Conservation (phyloP, 805 yeast species). For the Candida boleticola region DNA sequence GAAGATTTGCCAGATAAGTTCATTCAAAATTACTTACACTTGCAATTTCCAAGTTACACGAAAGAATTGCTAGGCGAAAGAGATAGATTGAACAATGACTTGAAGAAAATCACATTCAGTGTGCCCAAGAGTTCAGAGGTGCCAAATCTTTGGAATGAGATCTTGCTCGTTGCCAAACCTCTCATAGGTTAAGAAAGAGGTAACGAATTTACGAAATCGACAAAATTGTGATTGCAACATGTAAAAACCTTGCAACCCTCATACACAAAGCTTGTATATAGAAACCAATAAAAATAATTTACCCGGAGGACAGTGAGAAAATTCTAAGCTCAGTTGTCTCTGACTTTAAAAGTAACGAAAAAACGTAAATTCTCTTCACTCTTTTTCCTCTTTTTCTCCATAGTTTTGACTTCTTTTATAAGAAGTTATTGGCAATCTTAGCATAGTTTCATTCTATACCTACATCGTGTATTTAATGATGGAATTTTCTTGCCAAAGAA, state of each 20-base stretch:
- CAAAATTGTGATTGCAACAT: no score
- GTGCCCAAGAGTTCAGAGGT: constrained; percentile 24
- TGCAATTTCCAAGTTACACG: constrained; percentile 29
- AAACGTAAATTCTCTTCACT: not conserved
- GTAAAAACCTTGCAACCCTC: no score
- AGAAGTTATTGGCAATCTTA: constrained; percentile 34
- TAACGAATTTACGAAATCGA: no score
- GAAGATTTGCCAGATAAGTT: constrained; percentile 42
- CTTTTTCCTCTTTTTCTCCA: constrained; percentile 1
- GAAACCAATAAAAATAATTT: no score
- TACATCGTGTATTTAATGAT: constrained; percentile 38
- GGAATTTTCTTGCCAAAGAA: constrained; percentile 45
- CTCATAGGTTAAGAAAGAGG: no score
- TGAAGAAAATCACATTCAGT: constrained; percentile 13
- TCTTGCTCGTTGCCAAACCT: constrained; percentile 13
- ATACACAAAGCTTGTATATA: no score
- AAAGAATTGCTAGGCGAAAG: constrained; percentile 9
- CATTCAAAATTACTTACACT: constrained; percentile 29
- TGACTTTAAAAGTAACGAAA: no score
- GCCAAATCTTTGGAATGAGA: constrained; percentile 38
- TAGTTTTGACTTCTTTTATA: not conserved
- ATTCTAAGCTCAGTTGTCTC: no score
- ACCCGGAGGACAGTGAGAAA: no score
- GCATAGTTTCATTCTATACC: constrained; percentile 46
- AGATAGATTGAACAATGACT: constrained; percentile 8